phyloP scores from a whole-genome alignment of 306 rosid species.

The Prunus persica region Prunus_persica_NCBIv2 NC_034009.1:43738501-43739000 shows the following conservation, averaged over 20 bases:
- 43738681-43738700: constrained; percentile 6
- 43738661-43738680: constrained; percentile 12
- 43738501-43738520: constrained; percentile 27
- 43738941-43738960: constrained; percentile 20
- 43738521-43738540: constrained; percentile 17
- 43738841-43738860: neutral
- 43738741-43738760: constrained; percentile 10
- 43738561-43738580: constrained; percentile 21
- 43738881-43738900: neutral
- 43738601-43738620: constrained; percentile 4
- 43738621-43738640: neutral
- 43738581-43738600: constrained; percentile 13
- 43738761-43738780: constrained; percentile 11
- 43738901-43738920: neutral
- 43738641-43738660: neutral
- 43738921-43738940: neutral
- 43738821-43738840: neutral
- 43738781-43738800: constrained; percentile 6
- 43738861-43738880: neutral
- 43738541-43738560: constrained; percentile 14
- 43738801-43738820: neutral
- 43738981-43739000: constrained; percentile 27
- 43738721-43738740: constrained; percentile 11
- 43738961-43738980: constrained; percentile 20
- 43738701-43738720: constrained; percentile 19